Evolutionary conservation across 805 yeast species (phyloP).

Genomic region (Tetrapisispora arboricola): DNA sequence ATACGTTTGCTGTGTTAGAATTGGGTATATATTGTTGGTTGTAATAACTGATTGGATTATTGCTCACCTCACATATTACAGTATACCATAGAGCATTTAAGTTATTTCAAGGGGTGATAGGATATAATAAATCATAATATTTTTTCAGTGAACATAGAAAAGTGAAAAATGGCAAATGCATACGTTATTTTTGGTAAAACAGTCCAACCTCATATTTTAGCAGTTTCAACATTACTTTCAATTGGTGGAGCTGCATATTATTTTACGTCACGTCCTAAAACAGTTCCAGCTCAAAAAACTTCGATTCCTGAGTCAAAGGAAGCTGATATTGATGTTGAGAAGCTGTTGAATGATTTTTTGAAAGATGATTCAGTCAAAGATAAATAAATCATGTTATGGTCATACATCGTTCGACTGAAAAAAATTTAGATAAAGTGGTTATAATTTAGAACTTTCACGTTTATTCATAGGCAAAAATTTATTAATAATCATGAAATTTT

Average conservation of each 20-base stretch:
- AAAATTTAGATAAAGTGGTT: too few species aligned
- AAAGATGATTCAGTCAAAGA: conserved; percentile 9
- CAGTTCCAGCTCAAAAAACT: neutral
- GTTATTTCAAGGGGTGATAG: neutral
- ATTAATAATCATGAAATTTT: too few species aligned
- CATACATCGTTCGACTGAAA: too few species aligned
- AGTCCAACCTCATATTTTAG: conserved; percentile 75
- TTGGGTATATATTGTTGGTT: too few species aligned
- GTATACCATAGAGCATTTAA: too few species aligned
- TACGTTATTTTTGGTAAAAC: conserved; percentile 77
- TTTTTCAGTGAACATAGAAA: neutral
- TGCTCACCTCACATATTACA: too few species aligned
- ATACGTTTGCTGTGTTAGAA: too few species aligned
- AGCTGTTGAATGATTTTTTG: conserved; percentile 17
- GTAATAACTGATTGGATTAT: too few species aligned
- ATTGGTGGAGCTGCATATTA: conserved; percentile 10
- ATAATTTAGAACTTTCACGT: too few species aligned
- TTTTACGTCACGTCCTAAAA: neutral
- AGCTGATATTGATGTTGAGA: conserved; percentile 21
- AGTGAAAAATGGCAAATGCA: conserved; percentile 31
- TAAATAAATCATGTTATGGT: neutral
- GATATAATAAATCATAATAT: too few species aligned
- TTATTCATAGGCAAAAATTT: too few species aligned
- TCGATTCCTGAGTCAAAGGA: neutral
- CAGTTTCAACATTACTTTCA: conserved; percentile 51